Conservation (phyloP, 306 rosid genomes). For the Fragaria iinumae region DNA sequence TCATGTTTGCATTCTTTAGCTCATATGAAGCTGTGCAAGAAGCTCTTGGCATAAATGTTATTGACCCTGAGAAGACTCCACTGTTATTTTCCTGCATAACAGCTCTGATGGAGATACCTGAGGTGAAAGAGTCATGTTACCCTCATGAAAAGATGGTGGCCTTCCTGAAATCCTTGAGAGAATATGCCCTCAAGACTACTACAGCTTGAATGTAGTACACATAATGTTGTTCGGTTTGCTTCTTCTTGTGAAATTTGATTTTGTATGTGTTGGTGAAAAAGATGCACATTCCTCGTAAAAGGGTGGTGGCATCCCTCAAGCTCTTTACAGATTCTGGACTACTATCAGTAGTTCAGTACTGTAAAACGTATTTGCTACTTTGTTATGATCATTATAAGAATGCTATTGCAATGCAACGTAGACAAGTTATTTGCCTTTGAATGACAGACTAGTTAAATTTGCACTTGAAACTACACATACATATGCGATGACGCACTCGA, state of each 20-base stretch:
- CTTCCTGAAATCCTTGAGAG: not conserved
- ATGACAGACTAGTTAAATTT: not conserved
- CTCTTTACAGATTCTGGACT: not conserved
- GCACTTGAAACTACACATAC: not conserved
- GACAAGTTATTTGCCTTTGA: not conserved
- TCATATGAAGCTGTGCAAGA: not conserved
- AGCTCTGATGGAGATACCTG: constrained; percentile 4
- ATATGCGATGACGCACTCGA: not conserved
- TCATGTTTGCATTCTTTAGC: not conserved
- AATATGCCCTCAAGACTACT: not conserved
- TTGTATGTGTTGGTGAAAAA: not conserved
- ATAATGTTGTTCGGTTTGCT: not conserved
- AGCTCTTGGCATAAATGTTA: constrained; percentile 3
- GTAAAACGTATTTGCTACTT: not conserved
- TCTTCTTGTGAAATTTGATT: not conserved
- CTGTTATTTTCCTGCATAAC: constrained; percentile 6
- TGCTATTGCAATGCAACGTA: not conserved
- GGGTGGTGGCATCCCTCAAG: not conserved
- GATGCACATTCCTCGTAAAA: not conserved
- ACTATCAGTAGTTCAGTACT: not conserved
- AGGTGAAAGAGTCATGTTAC: not conserved
- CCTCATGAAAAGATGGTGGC: constrained; percentile 15
- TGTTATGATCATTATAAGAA: not conserved
- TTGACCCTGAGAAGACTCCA: constrained; percentile 1
- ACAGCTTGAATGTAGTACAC: not conserved